phyloP scores from a whole-genome alignment of 495 filamentous ascomycete species.

The Annulohypoxylon stygium region DNA sequence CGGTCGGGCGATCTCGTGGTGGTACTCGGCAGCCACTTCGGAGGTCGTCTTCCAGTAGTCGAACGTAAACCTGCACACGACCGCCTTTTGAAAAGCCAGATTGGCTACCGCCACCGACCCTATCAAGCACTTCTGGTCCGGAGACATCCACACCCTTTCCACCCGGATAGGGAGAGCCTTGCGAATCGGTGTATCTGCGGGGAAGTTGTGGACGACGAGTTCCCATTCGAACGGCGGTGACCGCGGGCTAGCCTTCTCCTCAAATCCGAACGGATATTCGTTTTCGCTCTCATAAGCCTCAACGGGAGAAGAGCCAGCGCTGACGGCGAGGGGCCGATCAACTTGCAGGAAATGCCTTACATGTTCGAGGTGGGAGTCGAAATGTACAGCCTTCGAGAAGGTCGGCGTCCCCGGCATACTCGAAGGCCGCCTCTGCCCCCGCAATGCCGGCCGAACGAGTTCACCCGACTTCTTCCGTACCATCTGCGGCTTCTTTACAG shows the following conservation, averaged over 20 bases:
- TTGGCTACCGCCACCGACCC: constrained; percentile 89
- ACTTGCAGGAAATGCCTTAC: constrained; percentile 94
- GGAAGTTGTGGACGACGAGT: constrained; percentile 85
- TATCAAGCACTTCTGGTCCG: constrained; percentile 85
- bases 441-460: constrained; percentile 91
- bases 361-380: constrained; percentile 93
- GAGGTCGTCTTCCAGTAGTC: constrained; percentile 99
- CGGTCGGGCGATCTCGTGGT: constrained; percentile 75
- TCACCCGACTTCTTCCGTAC: constrained; percentile 98
- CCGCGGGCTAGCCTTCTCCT: constrained; percentile 59
- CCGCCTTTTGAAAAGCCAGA: constrained; percentile 87
- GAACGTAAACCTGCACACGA: constrained; percentile 91
- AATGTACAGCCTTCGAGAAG: constrained; percentile 94
- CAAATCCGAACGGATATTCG: constrained; percentile 86
- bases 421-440: constrained; percentile 83
- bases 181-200: constrained; percentile 73
- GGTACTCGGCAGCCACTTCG: constrained; percentile 90
- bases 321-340: constrained; percentile 93
- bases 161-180: constrained; percentile 76
- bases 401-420: constrained; percentile 98
- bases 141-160: constrained; percentile 86
- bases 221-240: constrained; percentile 83
- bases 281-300: constrained; percentile 83
- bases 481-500: constrained; percentile 80
- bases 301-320: constrained; percentile 92